Evolutionary conservation across 2,329 filamentous ascomycete genomes (phyloP), one percentile per base, ranked within the genome.

Genomic region (Xylariomycetidae sp.): DNA sequence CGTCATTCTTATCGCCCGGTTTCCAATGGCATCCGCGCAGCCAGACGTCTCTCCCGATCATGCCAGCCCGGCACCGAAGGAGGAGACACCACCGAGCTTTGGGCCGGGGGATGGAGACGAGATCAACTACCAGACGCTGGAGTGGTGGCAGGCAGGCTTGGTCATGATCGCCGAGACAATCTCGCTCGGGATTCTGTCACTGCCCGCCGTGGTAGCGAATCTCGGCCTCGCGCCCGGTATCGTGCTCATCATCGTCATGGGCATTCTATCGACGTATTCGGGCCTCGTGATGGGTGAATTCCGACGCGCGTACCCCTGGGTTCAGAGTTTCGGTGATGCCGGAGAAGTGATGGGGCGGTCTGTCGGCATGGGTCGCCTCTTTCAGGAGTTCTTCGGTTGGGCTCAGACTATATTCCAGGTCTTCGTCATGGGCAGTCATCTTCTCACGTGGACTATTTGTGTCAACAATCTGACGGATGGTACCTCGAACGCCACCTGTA

Each of bases 161-260:
- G 56, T 67, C 27, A 45, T 67, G 36, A 61, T 67, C 31, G 64
- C 64, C 11, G 64, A 67, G 36, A 67, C 64, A 2, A 62, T 67
- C 36, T 66, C 62, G 1, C 59, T 68, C n/a, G 65, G 65, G 1
- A 66, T 69, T 54, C 83, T 88, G 63, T 86, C 81, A 1, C 85
- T 88, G 41, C 84, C 84, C 1, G 85, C 80, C 52, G 85, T 83
- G 0, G 80, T 88, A 52, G 81, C 83, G 3, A 64, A 80, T 10
- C 67, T 88, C 27, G 83, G 84, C 4, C 68, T 88, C 11, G 80
- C 82, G 2, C 83, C 83, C 0, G 84, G 83, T n/a, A 63, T 88
- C 34, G 74, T 86, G 40, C 54, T 87, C 53, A 87, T 85, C 27
- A 69, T 87, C 41, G 70, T 83, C 16, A 72, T 66, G 32, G 65